Evolutionary conservation across 805 yeast genomes (phyloP).

Genomic region (Pichia kluyveri): DNA sequence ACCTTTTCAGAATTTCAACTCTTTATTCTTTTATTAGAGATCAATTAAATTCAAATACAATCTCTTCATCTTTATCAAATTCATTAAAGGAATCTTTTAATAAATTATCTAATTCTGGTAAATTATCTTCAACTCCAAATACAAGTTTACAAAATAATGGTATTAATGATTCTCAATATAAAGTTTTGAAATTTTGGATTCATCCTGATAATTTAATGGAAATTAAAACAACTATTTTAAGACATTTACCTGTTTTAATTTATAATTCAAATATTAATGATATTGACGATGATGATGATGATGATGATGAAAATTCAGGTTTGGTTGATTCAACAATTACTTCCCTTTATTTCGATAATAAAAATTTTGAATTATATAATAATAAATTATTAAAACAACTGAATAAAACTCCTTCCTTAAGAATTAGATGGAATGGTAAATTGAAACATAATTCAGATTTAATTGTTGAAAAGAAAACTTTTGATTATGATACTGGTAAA

Average conservation of each 20-base stretch:
- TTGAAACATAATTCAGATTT: constrained; percentile 70
- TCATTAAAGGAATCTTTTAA: constrained; percentile 38
- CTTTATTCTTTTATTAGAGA: constrained; percentile 77
- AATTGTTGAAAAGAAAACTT: constrained; percentile 69
- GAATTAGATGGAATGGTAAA: constrained; percentile 89
- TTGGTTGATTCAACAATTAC: constrained; percentile 74
- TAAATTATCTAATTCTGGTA: constrained; percentile 35
- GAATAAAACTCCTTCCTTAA: constrained; percentile 59
- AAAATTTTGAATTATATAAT: constrained; percentile 76
- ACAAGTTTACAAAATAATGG: constrained; percentile 13
- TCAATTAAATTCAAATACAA: constrained; percentile 36
- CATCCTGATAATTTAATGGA: constrained; percentile 97
- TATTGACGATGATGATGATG: constrained; percentile 38
- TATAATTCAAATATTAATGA: constrained; percentile 44
- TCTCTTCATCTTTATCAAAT: constrained; percentile 26
- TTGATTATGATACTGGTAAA: constrained; percentile 41
- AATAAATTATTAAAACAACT: constrained; percentile 61
- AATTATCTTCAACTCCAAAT: constrained; percentile 26
- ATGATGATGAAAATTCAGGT: constrained; percentile 40
- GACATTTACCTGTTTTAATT: constrained; percentile 87
- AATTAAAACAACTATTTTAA: constrained; percentile 87
- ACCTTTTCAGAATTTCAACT: constrained; percentile 72
- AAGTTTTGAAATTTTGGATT: constrained; percentile 85
- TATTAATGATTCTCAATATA: constrained; percentile 28
- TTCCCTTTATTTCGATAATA: constrained; percentile 80